Evolutionary conservation across 768 basidiomycete species (phyloP).

Genomic region (Phanerodontia chrysosporium): DNA sequence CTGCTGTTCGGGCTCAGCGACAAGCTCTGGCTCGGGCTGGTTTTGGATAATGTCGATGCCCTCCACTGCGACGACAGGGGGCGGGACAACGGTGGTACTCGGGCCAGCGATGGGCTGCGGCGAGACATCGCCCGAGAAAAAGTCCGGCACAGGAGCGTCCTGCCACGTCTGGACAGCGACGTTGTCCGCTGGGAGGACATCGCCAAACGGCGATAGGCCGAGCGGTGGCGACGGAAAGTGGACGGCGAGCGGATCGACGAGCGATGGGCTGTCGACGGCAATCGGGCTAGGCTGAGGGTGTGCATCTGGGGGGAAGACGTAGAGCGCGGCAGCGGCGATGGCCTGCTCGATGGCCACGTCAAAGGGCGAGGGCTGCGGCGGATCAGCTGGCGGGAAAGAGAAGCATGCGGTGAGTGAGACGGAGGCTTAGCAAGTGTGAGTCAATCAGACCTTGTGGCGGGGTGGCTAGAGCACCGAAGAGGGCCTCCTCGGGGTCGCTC

Average conservation of each 20-base stretch:
- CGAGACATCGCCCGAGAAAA: neutral
- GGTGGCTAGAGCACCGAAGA: slow-evolving; percentile 5
- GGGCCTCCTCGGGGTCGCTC: neutral
- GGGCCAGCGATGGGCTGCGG: neutral
- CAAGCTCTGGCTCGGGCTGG: neutral
- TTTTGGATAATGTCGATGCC: neutral
- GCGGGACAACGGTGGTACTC: neutral
- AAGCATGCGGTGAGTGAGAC: neutral
- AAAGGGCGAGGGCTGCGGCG: neutral
- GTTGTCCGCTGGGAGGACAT: neutral
- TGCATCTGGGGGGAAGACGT: neutral
- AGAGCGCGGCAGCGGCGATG: slow-evolving; percentile 8
- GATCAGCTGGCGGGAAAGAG: neutral
- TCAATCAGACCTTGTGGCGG: neutral
- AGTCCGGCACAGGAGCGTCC: neutral
- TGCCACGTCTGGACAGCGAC: neutral
- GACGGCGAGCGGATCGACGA: neutral
- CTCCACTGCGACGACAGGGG: neutral
- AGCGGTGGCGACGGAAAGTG: neutral
- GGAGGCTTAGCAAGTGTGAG: neutral
- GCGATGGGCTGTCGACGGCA: neutral
- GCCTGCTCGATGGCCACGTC: slow-evolving; percentile 10
- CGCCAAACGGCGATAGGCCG: neutral
- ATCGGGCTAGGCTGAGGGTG: neutral
- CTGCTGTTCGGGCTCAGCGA: neutral